phyloP scores from a whole-genome alignment of 768 basidiomycete species.

The Dacryopinax primogenitus region DNA sequence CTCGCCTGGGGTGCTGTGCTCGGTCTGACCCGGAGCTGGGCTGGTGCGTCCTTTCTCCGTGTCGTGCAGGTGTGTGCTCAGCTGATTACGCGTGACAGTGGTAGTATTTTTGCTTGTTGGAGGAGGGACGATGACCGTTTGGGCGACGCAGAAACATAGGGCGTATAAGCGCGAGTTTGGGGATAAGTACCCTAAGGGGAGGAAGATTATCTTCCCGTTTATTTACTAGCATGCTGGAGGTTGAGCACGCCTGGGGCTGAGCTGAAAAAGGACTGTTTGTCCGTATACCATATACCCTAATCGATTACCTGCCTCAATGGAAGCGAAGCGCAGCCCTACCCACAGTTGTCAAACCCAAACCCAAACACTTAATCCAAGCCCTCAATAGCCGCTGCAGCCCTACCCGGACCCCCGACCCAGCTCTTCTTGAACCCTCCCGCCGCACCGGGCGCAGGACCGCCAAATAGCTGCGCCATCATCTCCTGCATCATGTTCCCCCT shows the following conservation, averaged over 20 bases:
- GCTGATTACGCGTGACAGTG: conserved; percentile 19
- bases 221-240: conserved; percentile 31
- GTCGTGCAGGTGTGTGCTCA: conserved; percentile 29
- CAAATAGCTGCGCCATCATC: conserved; percentile 79
- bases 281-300: too few species aligned
- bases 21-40: conserved; percentile 63
- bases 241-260: neutral
- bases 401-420: neutral
- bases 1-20: conserved; percentile 60
- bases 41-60: conserved; percentile 40
- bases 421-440: neutral
- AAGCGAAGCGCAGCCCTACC: too few species aligned
- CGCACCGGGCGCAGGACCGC: conserved; percentile 37
- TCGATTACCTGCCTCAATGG: too few species aligned
- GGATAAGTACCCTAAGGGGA: conserved; percentile 55
- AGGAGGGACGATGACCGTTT: conserved; percentile 57
- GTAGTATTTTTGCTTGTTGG: conserved; percentile 50
- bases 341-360: too few species aligned
- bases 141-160: conserved; percentile 85
- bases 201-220: conserved; percentile 74
- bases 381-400: neutral
- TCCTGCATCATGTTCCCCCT: conserved; percentile 71
- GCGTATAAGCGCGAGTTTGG: conserved; percentile 91
- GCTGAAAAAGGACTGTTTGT: too few species aligned
- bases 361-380: neutral